Evolutionary conservation across 805 yeast species (phyloP).

Genomic region (Clavispora fructus): DNA sequence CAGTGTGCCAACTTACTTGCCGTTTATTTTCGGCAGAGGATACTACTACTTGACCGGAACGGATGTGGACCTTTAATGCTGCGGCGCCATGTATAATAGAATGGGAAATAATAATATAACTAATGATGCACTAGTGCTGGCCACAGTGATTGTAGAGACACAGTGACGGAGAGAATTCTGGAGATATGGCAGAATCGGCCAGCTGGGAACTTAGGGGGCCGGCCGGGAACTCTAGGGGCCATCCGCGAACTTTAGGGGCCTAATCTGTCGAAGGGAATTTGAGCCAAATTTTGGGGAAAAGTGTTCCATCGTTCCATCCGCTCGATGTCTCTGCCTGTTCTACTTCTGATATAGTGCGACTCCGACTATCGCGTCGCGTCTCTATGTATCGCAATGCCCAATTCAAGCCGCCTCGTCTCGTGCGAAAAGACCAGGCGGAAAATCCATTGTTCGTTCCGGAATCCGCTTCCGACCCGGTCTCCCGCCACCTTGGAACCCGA

Average conservation of each 20-base stretch:
- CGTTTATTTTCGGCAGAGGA: constrained; percentile 25
- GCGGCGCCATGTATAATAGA: neutral
- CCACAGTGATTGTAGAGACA: too few relatives aligned
- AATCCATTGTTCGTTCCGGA: neutral
- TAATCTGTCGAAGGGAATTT: too few relatives aligned
- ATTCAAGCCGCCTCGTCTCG: constrained; percentile 46
- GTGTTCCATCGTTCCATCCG: too few relatives aligned
- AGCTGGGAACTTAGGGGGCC: too few relatives aligned
- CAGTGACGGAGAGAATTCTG: too few relatives aligned
- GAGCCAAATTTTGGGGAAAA: too few relatives aligned
- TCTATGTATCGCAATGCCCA: constrained; percentile 37
- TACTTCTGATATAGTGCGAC: neutral
- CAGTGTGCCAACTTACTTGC: constrained; percentile 22
- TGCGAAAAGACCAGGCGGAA: neutral
- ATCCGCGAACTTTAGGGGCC: too few relatives aligned
- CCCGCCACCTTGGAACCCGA: neutral
- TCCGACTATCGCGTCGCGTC: neutral
- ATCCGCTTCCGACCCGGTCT: neutral
- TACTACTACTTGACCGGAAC: constrained; percentile 34
- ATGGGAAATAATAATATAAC: neutral
- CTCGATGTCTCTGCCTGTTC: too few relatives aligned
- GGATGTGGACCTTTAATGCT: constrained; percentile 1
- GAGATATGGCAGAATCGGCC: too few relatives aligned
- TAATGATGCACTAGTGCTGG: neutral
- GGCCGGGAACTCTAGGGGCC: too few relatives aligned